Base-by-base conservation (phyloP, 352 stramenopile species). In the Phytopythium vexans region DNA sequence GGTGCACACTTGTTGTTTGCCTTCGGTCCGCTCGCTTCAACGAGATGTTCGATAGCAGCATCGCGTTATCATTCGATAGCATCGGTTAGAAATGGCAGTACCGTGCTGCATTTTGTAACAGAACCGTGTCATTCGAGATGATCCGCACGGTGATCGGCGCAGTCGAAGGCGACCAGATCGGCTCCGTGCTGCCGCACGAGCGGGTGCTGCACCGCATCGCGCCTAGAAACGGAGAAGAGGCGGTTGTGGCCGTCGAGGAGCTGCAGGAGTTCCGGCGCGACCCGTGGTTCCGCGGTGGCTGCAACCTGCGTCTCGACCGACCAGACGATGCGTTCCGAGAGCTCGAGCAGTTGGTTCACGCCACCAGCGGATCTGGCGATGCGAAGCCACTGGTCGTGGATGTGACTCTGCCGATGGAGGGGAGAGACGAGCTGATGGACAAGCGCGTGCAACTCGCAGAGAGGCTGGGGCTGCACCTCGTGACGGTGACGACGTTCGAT, bases 281-380 rank as follows among this genome's bases (percentile, higher is more conserved):
- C 7, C 74, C 83, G 31, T 66, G 41, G 36, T 56, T 66, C 0
- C 42, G 71, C 41, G 54, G 60, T 14, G 76, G 74, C 39, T 54
- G 55, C 6, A 93, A 91, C 37, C 44, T 90, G 33, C 38, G 74
- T 8, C 59, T 92, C 34, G 64, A 82, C 35, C 83, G 79, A n/a
- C 78, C 90, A 33, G 77, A 88, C 64, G 75, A 89, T 57, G 72
- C 79, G n/a, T 89, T 87, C 48, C 68, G 78, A 37, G 83, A 93
- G 50, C 51, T 91, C 1, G 65, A 91, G 34, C 49, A 40, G 11
- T 42, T 91, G 14, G 35, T 56, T 2, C 11, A 45, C 35, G 15
- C 56, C 1, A 51, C 60, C 32, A 52, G 35, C 59, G 16, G 53
- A 35, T 8, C 38, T 36, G 21, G 4, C 15, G 41, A 15, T 16